Evolutionary conservation across 371 early-diverging fungal genomes (phyloP).

Genomic region (Saksenaea oblongispora): DNA sequence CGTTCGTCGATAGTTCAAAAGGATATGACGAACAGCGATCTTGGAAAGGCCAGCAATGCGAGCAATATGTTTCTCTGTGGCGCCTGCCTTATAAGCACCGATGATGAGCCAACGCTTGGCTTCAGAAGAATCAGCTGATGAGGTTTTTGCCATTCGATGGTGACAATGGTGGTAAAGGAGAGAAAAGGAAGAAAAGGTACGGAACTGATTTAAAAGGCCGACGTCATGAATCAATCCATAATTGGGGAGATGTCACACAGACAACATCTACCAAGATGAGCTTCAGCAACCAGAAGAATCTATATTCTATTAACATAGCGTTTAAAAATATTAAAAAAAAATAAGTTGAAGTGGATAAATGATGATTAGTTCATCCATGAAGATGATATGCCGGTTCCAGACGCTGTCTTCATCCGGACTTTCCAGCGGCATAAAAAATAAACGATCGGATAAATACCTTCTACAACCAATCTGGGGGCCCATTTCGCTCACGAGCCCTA

Average conservation of each 20-base stretch:
- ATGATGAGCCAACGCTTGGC: slow-evolving; percentile 53
- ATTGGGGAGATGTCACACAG: slow-evolving; percentile 6
- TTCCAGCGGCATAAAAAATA: background rate
- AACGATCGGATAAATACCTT: background rate
- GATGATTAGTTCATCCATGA: background rate
- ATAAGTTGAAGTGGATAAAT: background rate
- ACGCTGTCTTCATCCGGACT: background rate
- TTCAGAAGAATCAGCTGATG: slow-evolving; percentile 22
- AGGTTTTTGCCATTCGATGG: slow-evolving; percentile 1
- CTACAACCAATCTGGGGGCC: too few relatives aligned
- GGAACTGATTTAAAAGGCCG: slow-evolving; percentile 5
- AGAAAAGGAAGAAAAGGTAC: slow-evolving; percentile 5
- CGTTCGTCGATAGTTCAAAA: slow-evolving; percentile 40
- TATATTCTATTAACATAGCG: too few relatives aligned
- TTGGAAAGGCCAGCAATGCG: slow-evolving; percentile 46
- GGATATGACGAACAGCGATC: slow-evolving; percentile 47
- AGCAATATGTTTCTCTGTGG: slow-evolving; percentile 43
- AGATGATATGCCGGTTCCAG: background rate
- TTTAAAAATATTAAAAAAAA: too few relatives aligned
- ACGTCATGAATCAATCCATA: slow-evolving; percentile 2
- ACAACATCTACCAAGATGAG: too few relatives aligned
- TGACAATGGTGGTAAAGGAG: background rate
- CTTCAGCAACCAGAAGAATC: too few relatives aligned
- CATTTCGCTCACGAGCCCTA: too few relatives aligned
- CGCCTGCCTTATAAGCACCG: slow-evolving; percentile 51